Evolutionary conservation across 257 asterid species (phyloP), one percentile per base, ranked within the genome.

Genomic region (Cynanchum wilfordii): DNA sequence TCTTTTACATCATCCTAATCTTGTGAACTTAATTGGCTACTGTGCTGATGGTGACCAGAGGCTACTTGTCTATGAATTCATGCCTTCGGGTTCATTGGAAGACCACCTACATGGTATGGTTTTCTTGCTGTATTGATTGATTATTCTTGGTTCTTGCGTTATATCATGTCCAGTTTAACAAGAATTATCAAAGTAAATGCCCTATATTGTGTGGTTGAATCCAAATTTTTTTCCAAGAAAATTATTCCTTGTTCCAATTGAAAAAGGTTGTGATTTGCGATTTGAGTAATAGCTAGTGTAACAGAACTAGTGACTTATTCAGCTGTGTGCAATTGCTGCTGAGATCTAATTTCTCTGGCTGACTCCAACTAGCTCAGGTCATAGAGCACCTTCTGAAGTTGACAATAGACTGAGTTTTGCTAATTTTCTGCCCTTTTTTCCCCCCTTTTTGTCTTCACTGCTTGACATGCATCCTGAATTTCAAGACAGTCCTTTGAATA

Each of bases 31-130:
- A 75, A 81, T 90, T 82, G 99, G 99, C 33, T 95, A 92, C 83
- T 95, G 99, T 76, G 99, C 99, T 75, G 98, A 95, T 44, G 99
- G 99, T 63, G 99, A 95, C 79, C 98, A 95, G 86, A 86, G 99
- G 86, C 98, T 95, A 70, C 97, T 95, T 56, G 99, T 95, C 50
- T 95, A 95, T 63, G 99, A 95, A 72, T 95, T 92, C 80, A 91
- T 95, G 99, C 92, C 99, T n/a, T 78, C 86, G 84, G 98, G 99
- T 40, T 95, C 99, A 68, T 73, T 95, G 69, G 99, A 95, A 85
- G 99, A 95, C 77, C 98, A 95, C 76, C 99, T 95, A 75, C 96
- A 83, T 3, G 98, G 99, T 95, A 95, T 85, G n/a, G 4, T 10
- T 40, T 63, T 69, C 50, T 36, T 60, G 72, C 36, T 65, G 51